Evolutionary conservation across 768 basidiomycete genomes (phyloP), one percentile per base, ranked within the genome.

Genomic region (Dictyophora rubrovolvata): DNA sequence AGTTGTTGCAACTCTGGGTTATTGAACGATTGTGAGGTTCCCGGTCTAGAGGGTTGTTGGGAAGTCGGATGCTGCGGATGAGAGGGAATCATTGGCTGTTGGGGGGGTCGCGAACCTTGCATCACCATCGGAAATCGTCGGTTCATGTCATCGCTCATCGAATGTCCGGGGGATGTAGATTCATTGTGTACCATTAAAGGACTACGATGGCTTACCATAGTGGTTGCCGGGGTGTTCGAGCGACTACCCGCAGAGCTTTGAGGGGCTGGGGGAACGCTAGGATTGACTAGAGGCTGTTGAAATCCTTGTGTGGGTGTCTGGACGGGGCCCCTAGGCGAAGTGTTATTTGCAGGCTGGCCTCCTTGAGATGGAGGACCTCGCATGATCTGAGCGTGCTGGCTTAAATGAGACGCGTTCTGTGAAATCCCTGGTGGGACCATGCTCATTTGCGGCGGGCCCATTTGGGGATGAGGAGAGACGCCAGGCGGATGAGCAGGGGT

Each of bases 171-270:
- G 14, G 57, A 20, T 35, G 78, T 75, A 0, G 77, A 72, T 61
- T 77, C 76, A 5, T 83, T 77, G 35, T 73, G 61, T 5, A 75
- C 69, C 63, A 86, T 47, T 5, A 81, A 82, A 5, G 86, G 85
- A 64, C 85, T 87, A 1, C 68, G 79, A 1, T 81, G 79, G 58
- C 72, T 69, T 60, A 77, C 72, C 69, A 79, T 75, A 36, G 67
- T 70, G 7, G 73, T 70, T 16, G 69, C 74, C 0, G 84, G 82
- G 0, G 81, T 77, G 4, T 69, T 78, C 42, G 85, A 77, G 46
- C 85, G 76, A 66, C 86, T 87, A 5, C 81, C 80, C 6, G 85
- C 80, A 53, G 82, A 74, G 2, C 75, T 78, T 16, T 53, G 49
- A 22, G 17, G 5, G 12, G 57, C 48, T 14, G 20, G 56, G 16